These are phyloP conservation scores for Cinchona pubescens DNA, from an alignment of 257 asterid species.

Conservation along the genomic window DNA sequence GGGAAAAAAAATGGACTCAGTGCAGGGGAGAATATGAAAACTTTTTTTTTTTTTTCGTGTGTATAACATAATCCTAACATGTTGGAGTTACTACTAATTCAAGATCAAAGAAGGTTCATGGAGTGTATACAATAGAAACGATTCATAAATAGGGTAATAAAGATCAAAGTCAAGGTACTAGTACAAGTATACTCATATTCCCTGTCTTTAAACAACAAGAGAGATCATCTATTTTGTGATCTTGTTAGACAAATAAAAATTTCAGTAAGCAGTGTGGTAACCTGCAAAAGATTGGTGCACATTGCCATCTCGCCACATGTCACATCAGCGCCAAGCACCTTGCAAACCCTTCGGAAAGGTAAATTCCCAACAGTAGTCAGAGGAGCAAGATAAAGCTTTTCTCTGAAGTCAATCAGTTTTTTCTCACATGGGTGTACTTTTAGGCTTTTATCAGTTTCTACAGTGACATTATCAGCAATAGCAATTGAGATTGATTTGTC, in stretches of 20 bases:
- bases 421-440: conserved; percentile 82
- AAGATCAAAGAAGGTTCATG: not conserved
- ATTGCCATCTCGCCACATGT: conserved; percentile 99
- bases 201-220: not conserved
- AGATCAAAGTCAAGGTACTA: not conserved
- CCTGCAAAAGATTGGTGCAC: conserved; percentile 98
- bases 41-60: not conserved
- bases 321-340: conserved; percentile 89
- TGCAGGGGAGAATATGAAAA: not conserved
- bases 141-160: not conserved
- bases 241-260: not conserved
- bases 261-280: conserved; percentile 13
- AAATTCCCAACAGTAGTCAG: conserved; percentile 91
- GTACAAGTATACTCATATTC: not conserved
- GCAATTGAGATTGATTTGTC: conserved; percentile 30
- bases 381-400: conserved; percentile 92
- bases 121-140: not conserved
- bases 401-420: conserved; percentile 82
- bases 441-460: conserved; percentile 67
- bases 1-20: not conserved
- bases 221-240: not conserved
- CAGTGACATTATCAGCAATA: conserved; percentile 19
- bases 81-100: not conserved
- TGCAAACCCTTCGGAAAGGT: conserved; percentile 91
- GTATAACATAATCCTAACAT: not conserved